Percentiles rank a stretch among this genome's conserved stretches.
These are phyloP conservation scores for Yamadazyma triangularis DNA, from an alignment of 1,139 yeast species.

Conservation along the genomic window DNA sequence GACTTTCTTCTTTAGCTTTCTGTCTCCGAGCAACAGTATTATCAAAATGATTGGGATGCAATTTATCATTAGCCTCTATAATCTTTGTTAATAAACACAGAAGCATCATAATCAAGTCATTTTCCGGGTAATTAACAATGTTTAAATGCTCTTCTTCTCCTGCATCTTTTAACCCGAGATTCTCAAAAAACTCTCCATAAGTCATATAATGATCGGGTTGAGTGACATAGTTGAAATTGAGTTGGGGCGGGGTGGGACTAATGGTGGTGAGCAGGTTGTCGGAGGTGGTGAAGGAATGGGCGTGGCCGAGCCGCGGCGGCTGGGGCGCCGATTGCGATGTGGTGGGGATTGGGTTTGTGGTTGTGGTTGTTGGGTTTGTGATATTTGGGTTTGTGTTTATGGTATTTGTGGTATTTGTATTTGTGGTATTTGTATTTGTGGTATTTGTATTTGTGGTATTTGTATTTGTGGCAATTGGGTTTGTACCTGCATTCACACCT, in stretches of 20 bases:
- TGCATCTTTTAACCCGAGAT: conserved; percentile 22
- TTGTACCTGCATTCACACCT: not conserved
- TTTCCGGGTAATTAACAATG: conserved; percentile 79
- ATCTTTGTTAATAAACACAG: conserved; percentile 81
- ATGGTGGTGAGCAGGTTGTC: conserved; percentile 7
- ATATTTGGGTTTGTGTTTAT: conserved; percentile 1
- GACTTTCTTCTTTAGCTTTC: conserved; percentile 35
- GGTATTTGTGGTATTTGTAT: conserved; percentile 1
- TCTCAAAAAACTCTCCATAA: conserved; percentile 37
- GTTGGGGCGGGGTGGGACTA: conserved; percentile 8
- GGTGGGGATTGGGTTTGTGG: conserved; percentile 3
- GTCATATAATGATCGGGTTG: conserved; percentile 47
- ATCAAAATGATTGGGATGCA: conserved; percentile 70
- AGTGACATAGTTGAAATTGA: not conserved
- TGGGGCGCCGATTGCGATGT: conserved; percentile 3
- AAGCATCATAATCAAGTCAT: conserved; percentile 77
- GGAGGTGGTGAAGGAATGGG: conserved; percentile 6
- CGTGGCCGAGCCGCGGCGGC: conserved; percentile 5
- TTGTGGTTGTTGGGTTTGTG: conserved; percentile 2
- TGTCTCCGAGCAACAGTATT: conserved; percentile 46
- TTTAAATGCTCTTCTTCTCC: conserved; percentile 47
- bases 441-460: too few species aligned
- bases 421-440: too few species aligned
- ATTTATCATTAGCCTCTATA: conserved; percentile 84
- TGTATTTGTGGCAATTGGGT: not conserved